Evolutionary conservation across 257 asterid genomes (phyloP).

Genomic region (Petunia secreta): DNA sequence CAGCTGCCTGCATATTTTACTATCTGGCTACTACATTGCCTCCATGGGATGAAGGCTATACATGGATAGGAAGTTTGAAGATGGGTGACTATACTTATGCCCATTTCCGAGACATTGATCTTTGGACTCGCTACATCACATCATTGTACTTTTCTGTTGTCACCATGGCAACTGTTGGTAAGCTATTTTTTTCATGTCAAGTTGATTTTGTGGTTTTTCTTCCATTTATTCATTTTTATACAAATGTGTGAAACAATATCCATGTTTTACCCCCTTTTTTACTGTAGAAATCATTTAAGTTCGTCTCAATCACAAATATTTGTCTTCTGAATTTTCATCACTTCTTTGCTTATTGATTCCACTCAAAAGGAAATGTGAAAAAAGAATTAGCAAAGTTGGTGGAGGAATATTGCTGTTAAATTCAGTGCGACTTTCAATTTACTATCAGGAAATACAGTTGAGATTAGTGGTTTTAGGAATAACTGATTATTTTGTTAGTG

Average conservation of each 20-base stretch:
- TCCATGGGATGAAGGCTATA: constrained; percentile 62
- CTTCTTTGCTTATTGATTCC: constrained; percentile 14
- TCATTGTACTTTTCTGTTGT: constrained; percentile 68
- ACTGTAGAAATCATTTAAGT: background rate
- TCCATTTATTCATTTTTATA: background rate
- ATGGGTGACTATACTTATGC: constrained; percentile 63
- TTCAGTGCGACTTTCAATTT: background rate
- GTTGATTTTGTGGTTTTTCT: background rate
- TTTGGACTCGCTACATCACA: constrained; percentile 76
- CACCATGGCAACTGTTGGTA: constrained; percentile 88
- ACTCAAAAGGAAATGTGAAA: background rate
- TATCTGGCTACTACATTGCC: constrained; percentile 80
- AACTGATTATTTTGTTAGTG: background rate
- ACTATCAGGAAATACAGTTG: background rate
- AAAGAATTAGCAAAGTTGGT: background rate
- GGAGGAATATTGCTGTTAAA: background rate
- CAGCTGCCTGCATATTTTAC: constrained; percentile 81
- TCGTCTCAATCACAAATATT: background rate
- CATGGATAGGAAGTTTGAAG: constrained; percentile 78
- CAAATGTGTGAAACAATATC: background rate
- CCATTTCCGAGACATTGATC: constrained; percentile 65
- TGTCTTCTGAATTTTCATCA: background rate
- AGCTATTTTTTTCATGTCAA: constrained; percentile 24
- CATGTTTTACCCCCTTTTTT: background rate
- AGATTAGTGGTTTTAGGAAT: background rate